Evolutionary conservation across 2,329 filamentous ascomycete species (phyloP), one percentile per base, ranked within the genome.

Genomic region (Magnaporthiopsis rhizophila): DNA sequence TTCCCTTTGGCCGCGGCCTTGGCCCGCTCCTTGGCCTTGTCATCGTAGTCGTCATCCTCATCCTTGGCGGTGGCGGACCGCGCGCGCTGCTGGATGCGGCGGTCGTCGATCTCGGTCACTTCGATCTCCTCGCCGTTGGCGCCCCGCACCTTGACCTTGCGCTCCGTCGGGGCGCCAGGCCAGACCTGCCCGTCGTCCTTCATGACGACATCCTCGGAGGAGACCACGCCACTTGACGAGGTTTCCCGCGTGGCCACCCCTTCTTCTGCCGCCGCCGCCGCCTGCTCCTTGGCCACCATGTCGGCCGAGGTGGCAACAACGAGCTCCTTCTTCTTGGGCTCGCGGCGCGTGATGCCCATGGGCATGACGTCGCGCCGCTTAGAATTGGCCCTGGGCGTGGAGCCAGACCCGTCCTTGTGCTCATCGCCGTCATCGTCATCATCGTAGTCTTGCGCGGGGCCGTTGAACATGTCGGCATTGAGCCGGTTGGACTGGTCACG

Each of bases 291-390:
- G 0, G 82, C 83, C 67, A 85, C 81, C 15, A 86, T 76, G 68
- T 86, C 83, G 53, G 82, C 83, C n/a, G 81, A 81, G 0, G 82
- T 85, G 13, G 83, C 80, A 61, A 86, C 80, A 63, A 81, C 76
- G 36, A 83, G 73, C n/a, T 79, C 81, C 30, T 80, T 75, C 21
- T 85, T 81, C 70, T 83, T 81, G 68, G 84, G 81, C 67, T 84
- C 80, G 66, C 77, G 76, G 66, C 84, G 79, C 67, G 80, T 78
- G 67, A 86, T 84, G 61, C 83, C 83, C 75, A 86, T 82, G 21
- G 84, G 84, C 68, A 85, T 75, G 26, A 79, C 71, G 62, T 69
- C 66, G 59, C 64, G 69, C 68, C 72, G 68, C 69, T 72, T 66
- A 67, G 66, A 71, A 59, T 32, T 66, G 60, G 60, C 65, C 62